Evolutionary conservation across 176 grass and related monocot species (phyloP), one percentile per base, ranked within the genome.

Genomic region (Melocanna baccifera): DNA sequence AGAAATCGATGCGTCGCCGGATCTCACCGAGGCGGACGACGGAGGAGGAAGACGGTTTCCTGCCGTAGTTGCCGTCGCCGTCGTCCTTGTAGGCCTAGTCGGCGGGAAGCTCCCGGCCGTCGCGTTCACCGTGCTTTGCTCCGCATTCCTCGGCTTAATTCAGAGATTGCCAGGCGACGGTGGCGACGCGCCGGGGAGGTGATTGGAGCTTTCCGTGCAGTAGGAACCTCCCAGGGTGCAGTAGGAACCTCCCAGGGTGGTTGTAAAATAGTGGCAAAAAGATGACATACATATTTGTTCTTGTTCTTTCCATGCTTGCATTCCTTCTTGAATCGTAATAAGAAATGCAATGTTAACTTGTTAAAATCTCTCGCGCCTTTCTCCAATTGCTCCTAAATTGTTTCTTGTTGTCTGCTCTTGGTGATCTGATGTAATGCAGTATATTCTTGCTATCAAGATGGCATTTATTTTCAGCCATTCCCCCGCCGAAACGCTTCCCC

Each of bases 101-200:
- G 91, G 63, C 67, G 96, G 96, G 69, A 96, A 90, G 83, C 3
- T 69, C 16, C 32, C 78, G 69, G 91, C 96, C 9, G 76, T 99
- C 39, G 69, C 68, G 83, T 57, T 96, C 50, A 91, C 86, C 40
- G 67, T 96, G 61, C 71, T 90, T 26, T 90, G 84, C 81, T 50
- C 57, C 62, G 65, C 72, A 46, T 85, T 87, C 67, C 7, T 91
- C 14, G 29, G 71, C 84, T 86, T 48, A 43, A 62, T 79, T 0
- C 84, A 71, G 30, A 73, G 88, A 52, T 20, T 42, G 74, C 25
- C 73, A 7, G 16, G 36, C 32, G 18, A 11, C 37, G 75, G 56
- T 14, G 76, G 26, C 11, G 12, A 26, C 34, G 12, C 14, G 66
- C 7, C 6, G 37, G 28, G 58, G 58, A 59, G 65, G 78, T 69